Base-by-base conservation (phyloP, 2,329 filamentous ascomycete genomes). In the Botryotinia narcissicola region DNA sequence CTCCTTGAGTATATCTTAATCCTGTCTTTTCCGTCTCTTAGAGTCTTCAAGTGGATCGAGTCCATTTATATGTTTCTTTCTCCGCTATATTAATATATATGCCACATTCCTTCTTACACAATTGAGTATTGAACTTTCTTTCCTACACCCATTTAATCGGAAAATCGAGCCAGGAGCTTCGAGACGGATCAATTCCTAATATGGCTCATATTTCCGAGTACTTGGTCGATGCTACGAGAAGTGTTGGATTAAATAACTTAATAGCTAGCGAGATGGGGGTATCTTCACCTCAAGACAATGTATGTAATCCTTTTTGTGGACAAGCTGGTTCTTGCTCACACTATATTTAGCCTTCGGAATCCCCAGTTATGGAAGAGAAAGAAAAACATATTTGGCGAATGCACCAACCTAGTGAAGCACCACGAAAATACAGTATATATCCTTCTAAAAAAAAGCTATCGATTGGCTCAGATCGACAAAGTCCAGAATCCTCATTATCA, bases 361-460 rank as follows among this genome's bases (percentile, higher is more conserved):
- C 40, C 40, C 54, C 76, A 61, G 63, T 57, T 14, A 69, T 62
- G 61, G 75, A 79, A 32, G 78, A 80, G 46, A 78, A 84, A 70
- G 86, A 87, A 74, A 89, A 87, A 81, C 86, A 85, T 78, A 80
- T 84, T 66, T 89, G 87, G 87, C 89, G 87, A 79, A 89, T 90
- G 87, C 85, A 87, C 75, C 86, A 88, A 75, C 81, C 86, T 18
- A 86, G 88, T 62, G 80, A 82, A 73, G 66, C 76, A 10, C 51
- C 71, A 44, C 85, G 86, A 73, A 90, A 88, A 81, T 90, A 91
- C 76, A 88, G 90, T 79, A 83, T 90, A 59, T 91, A 91, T 86
- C 88, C 74, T 86, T 83, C 78, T 83, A 87, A 85, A 78, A 78
- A 81, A 22, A 81, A 80, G 74, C 69, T 77, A 32, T 75, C 76